Evolutionary conservation across 768 basidiomycete genomes (phyloP), one percentile per base, ranked within the genome.

Genomic region (Rubroboletus satanas): DNA sequence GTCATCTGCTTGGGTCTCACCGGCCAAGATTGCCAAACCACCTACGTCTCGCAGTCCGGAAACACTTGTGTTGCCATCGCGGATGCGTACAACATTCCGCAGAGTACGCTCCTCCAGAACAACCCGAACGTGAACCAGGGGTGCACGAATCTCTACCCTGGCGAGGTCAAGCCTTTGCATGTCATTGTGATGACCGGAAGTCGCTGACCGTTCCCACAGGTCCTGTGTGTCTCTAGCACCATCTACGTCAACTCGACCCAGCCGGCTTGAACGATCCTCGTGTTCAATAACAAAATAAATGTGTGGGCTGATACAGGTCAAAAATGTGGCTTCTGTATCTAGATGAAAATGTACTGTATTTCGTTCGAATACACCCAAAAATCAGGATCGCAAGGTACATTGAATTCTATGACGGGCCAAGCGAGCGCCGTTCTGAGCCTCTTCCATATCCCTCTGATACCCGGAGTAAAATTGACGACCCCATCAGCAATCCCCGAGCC

Each of bases 81-180:
- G 3, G 45, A 54, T 0, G 64, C 54, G 23, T 75, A 77, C 54
- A 73, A 72, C 29, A 79, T 85, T 55, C 62, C 76, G 45, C 56
- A 74, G 58, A 73, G 60, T 37, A 78, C 78, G 21, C 72, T 90
- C 23, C 65, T 75, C 56, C 62, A 73, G 31, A 87, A 88, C 74
- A 89, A 88, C 73, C 85, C 82, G 3, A 84, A 88, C 62, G 66
- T 88, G 52, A 71, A 83, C 66, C 52, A 58, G 9, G 61, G 33
- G 7, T 85, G 83, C 71, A 67, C 66, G 33, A 84, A 84, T 71
- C 75, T 87, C 50, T 82, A 82, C 69, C 66, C 77, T 52, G 77
- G 74, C 46, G 84, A 87, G 78, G 86, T 87, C 59, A 62, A 8
- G 14, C 26, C 7, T 48, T 28, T 57, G 4, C 45, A 48, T 15